A percentile compares a stretch with the other conserved stretches of the same genome.
These are phyloP conservation scores for Neonectria magnoliae DNA, from an alignment of 2,329 filamentous ascomycete species.

Conservation along the genomic window DNA sequence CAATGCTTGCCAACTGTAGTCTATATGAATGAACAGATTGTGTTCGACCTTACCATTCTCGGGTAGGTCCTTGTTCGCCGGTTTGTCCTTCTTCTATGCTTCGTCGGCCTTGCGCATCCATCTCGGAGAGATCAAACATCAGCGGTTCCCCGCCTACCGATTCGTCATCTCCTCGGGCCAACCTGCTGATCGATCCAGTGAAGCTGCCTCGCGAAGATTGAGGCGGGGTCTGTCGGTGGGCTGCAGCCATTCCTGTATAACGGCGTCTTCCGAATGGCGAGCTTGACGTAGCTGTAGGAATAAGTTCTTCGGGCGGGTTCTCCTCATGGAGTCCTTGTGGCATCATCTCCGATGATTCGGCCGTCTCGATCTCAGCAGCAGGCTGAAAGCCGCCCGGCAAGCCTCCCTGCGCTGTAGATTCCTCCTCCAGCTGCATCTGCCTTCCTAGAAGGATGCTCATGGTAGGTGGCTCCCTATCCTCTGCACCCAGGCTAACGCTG, in stretches of 20 bases:
- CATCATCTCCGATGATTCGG: constrained; percentile 52
- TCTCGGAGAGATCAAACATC: constrained; percentile 78
- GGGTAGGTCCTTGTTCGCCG: constrained; percentile 46
- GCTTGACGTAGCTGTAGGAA: constrained; percentile 51
- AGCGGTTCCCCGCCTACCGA: constrained; percentile 74
- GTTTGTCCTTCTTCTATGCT: constrained; percentile 66
- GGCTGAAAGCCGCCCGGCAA: constrained; percentile 50
- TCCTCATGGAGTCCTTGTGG: constrained; percentile 57
- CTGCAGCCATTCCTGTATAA: constrained; percentile 55
- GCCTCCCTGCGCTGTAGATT: constrained; percentile 37
- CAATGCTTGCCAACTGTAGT: neutral
- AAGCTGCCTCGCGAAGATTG: constrained; percentile 59
- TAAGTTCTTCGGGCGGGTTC: constrained; percentile 57
- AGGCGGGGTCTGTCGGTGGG: constrained; percentile 54
- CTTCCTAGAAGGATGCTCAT: constrained; percentile 69
- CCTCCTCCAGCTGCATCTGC: constrained; percentile 51
- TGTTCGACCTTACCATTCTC: constrained; percentile 49
- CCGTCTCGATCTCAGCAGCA: constrained; percentile 53
- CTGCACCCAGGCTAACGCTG: constrained; percentile 74
- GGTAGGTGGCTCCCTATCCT: constrained; percentile 71
- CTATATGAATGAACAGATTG: neutral
- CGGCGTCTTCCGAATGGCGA: constrained; percentile 59
- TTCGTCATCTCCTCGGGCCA: constrained; percentile 55
- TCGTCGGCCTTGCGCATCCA: constrained; percentile 67
- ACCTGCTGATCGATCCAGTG: constrained; percentile 51